phyloP scores from a whole-genome alignment of 2,329 filamentous ascomycete genomes.

The Stagonosporopsis rhizophila region DNA sequence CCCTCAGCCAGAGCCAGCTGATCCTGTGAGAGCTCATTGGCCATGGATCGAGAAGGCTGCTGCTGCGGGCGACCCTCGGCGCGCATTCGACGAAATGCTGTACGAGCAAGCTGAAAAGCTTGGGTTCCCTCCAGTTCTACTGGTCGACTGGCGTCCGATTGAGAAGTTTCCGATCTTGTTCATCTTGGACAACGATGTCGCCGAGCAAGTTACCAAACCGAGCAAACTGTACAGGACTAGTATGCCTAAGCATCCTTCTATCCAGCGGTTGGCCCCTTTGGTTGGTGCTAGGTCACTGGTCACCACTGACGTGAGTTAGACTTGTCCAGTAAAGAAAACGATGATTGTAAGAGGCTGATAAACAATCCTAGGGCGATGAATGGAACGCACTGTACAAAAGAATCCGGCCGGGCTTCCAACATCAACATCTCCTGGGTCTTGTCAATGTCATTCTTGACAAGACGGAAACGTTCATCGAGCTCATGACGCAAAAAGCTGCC shows the following conservation, averaged over 20 bases:
- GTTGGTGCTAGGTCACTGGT: constrained; percentile 27
- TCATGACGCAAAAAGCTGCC: constrained; percentile 24
- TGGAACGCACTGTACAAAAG: constrained; percentile 22
- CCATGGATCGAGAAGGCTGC: constrained; percentile 28
- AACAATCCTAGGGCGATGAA: constrained; percentile 16
- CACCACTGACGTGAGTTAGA: constrained; percentile 25
- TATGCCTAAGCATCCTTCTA: constrained; percentile 29
- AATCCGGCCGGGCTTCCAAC: constrained; percentile 25
- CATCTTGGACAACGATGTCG: constrained; percentile 26
- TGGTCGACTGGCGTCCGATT: constrained; percentile 27
- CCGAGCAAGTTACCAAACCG: constrained; percentile 26
- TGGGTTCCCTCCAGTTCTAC: constrained; percentile 24
- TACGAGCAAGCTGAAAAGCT: constrained; percentile 28
- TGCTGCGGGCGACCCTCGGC: constrained; percentile 23
- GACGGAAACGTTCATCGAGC: constrained; percentile 29
- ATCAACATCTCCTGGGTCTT: constrained; percentile 21
- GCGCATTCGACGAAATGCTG: constrained; percentile 26
- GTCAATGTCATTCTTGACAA: constrained; percentile 38
- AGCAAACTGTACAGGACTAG: constrained; percentile 22
- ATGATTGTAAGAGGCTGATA: neutral
- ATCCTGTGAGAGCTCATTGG: constrained; percentile 26
- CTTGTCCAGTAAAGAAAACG: too few relatives aligned
- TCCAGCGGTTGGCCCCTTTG: constrained; percentile 22
- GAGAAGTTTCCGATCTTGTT: constrained; percentile 25
- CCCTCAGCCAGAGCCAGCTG: constrained; percentile 26